These are phyloP conservation scores for Aspergillus pseudoviridinutans DNA, from an alignment of 2,329 filamentous ascomycete species.

Conservation along the genomic window DNA sequence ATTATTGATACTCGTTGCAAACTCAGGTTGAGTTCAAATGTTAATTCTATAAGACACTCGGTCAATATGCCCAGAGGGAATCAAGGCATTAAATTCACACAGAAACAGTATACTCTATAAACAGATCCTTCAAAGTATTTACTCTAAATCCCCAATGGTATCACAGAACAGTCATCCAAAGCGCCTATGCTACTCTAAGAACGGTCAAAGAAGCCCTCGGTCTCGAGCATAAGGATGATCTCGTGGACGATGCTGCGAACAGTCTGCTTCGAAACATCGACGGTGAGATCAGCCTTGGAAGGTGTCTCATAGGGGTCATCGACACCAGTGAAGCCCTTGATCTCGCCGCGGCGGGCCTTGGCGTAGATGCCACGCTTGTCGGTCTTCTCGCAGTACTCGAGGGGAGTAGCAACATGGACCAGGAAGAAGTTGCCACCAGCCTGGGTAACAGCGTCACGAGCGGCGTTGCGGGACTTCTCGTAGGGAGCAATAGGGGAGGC, in stretches of 20 bases:
- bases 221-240: conserved; percentile 90
- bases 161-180: conserved; percentile 10
- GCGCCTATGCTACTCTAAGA: conserved; percentile 16
- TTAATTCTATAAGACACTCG: no score
- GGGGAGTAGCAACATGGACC: conserved; percentile 86
- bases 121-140: conserved; percentile 4
- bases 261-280: conserved; percentile 79
- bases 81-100: conserved; percentile 12
- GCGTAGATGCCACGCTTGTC: conserved; percentile 89
- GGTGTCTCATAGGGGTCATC: conserved; percentile 95
- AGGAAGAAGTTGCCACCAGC: conserved; percentile 86
- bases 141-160: conserved; percentile 9
- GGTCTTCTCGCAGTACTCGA: conserved; percentile 91
- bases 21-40: no score
- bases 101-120: conserved; percentile 18
- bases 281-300: conserved; percentile 73
- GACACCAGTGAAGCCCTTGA: conserved; percentile 97
- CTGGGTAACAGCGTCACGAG: conserved; percentile 73
- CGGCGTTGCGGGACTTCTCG: conserved; percentile 69
- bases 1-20: no score
- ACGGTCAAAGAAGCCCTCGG: conserved; percentile 78
- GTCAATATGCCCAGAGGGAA: background rate
- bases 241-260: conserved; percentile 94
- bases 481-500: conserved; percentile 95
- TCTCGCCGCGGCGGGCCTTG: conserved; percentile 78